These are phyloP conservation scores for Pharnaceum exiguum DNA, from an alignment of 148 eudicot genomes.

Conservation along the genomic window DNA sequence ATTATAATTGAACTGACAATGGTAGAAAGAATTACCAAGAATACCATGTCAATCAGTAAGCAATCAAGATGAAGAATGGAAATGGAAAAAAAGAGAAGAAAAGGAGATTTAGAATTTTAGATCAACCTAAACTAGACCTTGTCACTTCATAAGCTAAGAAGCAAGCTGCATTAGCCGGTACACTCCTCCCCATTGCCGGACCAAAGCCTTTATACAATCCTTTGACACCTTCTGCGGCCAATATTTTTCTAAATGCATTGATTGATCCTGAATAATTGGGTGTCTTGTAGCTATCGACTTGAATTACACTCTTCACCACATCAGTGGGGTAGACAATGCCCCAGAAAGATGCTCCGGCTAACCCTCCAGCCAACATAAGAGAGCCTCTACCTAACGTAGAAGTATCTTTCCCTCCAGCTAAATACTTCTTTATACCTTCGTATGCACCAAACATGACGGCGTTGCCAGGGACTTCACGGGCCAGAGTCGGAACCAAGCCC, in stretches of 20 bases:
- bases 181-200: slow-evolving; percentile 90
- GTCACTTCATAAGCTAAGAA: slow-evolving; percentile 95
- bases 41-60: slow-evolving; percentile 1
- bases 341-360: slow-evolving; percentile 92
- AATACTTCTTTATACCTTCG: slow-evolving; percentile 60
- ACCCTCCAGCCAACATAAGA: slow-evolving; percentile 68
- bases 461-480: slow-evolving; percentile 92
- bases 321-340: slow-evolving; percentile 73
- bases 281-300: slow-evolving; percentile 72
- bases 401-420: slow-evolving; percentile 82
- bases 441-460: slow-evolving; percentile 93
- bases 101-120: neutral
- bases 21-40: slow-evolving; percentile 16
- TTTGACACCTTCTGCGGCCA: slow-evolving; percentile 64
- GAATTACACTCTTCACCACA: slow-evolving; percentile 85
- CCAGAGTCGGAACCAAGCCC: slow-evolving; percentile 82
- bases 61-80: neutral
- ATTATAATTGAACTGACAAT: neutral
- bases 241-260: slow-evolving; percentile 72
- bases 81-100: neutral
- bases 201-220: slow-evolving; percentile 96
- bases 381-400: slow-evolving; percentile 74
- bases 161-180: slow-evolving; percentile 97
- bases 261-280: slow-evolving; percentile 74
- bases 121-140: slow-evolving; percentile 77